A percentile compares a stretch with the other conserved stretches of the same genome.
Conservation (phyloP, 345 rosid genomes). For the Carallia pectinifolia region DNA sequence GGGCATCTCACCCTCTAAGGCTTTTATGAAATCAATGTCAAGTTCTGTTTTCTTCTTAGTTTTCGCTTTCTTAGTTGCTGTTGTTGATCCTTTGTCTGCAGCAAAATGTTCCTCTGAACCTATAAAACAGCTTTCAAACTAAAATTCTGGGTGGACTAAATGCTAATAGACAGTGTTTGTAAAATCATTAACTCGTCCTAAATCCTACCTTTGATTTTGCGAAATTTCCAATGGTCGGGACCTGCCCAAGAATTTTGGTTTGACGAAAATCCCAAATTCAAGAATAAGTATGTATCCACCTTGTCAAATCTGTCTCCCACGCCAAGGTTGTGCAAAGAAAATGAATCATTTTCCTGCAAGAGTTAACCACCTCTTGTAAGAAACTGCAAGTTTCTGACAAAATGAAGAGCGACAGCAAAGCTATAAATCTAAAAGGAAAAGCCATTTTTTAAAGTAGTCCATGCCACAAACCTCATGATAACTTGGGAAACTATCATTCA, state of each 20-base stretch:
- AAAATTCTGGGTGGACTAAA: conserved; percentile 8
- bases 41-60: conserved; percentile 61
- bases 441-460: conserved; percentile 1
- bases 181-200: conserved; percentile 10
- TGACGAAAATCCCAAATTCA: conserved; percentile 60
- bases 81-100: conserved; percentile 44
- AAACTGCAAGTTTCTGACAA: conserved; percentile 4
- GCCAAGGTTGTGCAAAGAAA: conserved; percentile 42
- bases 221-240: conserved; percentile 96
- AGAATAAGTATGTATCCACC: conserved; percentile 63
- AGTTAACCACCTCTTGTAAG: conserved; percentile 2
- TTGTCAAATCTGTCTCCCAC: conserved; percentile 50
- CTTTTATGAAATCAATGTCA: conserved; percentile 71
- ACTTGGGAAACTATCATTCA: conserved; percentile 47
- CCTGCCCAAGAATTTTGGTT: conserved; percentile 98
- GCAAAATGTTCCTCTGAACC: conserved; percentile 42
- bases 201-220: conserved; percentile 60
- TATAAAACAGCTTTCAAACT: conserved; percentile 17
- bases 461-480: conserved; percentile 54
- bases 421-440: not conserved
- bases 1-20: conserved; percentile 61
- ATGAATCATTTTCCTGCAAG: conserved; percentile 55
- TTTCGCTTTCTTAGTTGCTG: conserved; percentile 54
- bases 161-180: not conserved
- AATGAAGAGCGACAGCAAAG: not conserved